Percentiles rank a stretch among this genome's conserved stretches.
Conservation (phyloP, 1,284 basidiomycete genomes). For the Trichosporon sp. region DNA sequence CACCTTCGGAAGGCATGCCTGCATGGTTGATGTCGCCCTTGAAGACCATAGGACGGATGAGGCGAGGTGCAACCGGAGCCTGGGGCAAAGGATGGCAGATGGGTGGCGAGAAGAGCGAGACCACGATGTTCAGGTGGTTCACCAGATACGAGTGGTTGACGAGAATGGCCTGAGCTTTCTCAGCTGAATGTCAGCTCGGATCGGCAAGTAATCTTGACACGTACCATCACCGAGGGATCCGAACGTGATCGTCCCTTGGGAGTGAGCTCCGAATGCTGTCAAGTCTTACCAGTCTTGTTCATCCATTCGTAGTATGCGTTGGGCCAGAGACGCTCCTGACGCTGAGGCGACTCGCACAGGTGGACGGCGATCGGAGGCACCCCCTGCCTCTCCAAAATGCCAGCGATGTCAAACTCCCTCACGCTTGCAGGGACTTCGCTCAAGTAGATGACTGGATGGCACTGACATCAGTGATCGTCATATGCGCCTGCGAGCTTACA, state of each 20-base stretch:
- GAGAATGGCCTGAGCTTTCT: constrained; percentile 77
- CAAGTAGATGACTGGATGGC: constrained; percentile 24
- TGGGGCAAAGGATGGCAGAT: constrained; percentile 44
- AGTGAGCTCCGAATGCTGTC: neutral
- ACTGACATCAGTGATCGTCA: neutral
- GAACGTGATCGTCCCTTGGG: constrained; percentile 7
- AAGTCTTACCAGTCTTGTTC: constrained; percentile 27
- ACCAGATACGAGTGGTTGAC: constrained; percentile 62
- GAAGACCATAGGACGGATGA: constrained; percentile 28
- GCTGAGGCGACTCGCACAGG: constrained; percentile 20
- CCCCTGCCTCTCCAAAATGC: constrained; percentile 21
- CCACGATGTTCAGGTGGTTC: constrained; percentile 55
- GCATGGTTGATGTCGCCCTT: constrained; percentile 27
- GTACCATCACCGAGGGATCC: neutral
- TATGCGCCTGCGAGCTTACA: neutral
- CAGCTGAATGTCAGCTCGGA: constrained; percentile 54
- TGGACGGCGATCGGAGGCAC: constrained; percentile 26
- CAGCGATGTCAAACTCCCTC: constrained; percentile 19
- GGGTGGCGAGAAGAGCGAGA: constrained; percentile 62
- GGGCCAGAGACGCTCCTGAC: constrained; percentile 23
- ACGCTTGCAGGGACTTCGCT: constrained; percentile 27
- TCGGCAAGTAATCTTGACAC: constrained; percentile 6
- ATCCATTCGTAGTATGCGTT: constrained; percentile 41
- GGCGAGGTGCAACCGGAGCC: constrained; percentile 50
- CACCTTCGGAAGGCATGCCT: constrained; percentile 63